Percentiles rank a stretch among this genome's conserved stretches.
phyloP scores from a whole-genome alignment of 1,139 yeast genomes.

The Lodderomyces parapsilosis region DNA sequence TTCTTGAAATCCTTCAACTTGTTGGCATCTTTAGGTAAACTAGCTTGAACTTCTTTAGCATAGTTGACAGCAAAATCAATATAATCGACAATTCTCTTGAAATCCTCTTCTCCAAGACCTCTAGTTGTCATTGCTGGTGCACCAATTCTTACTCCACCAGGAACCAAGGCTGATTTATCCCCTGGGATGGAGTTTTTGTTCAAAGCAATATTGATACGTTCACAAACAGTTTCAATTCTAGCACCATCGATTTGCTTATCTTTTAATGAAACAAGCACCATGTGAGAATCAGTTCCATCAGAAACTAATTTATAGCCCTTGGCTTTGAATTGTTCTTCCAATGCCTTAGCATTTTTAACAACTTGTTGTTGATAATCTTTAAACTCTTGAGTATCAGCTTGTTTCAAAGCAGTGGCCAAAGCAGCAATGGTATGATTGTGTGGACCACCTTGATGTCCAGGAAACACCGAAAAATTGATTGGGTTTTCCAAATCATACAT shows the following conservation, averaged over 20 bases:
- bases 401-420: slow-evolving; percentile 93
- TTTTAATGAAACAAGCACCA: slow-evolving; percentile 87
- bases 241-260: slow-evolving; percentile 96
- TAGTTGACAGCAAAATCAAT: slow-evolving; percentile 81
- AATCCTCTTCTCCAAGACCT: slow-evolving; percentile 88
- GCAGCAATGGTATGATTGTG: slow-evolving; percentile 99
- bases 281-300: slow-evolving; percentile 94
- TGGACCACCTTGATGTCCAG: slow-evolving; percentile 99
- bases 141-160: slow-evolving; percentile 97
- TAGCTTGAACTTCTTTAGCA: slow-evolving; percentile 73
- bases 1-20: slow-evolving; percentile 92
- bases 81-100: slow-evolving; percentile 76
- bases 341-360: slow-evolving; percentile 81
- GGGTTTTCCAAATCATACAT: slow-evolving; percentile 89
- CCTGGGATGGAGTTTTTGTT: slow-evolving; percentile 98
- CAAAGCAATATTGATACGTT: slow-evolving; percentile 90
- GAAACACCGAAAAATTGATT: slow-evolving; percentile 97
- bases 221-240: slow-evolving; percentile 92
- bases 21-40: slow-evolving; percentile 82
- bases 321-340: slow-evolving; percentile 69
- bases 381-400: slow-evolving; percentile 90
- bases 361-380: slow-evolving; percentile 88
- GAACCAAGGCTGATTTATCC: slow-evolving; percentile 95
- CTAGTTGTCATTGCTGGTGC: slow-evolving; percentile 99
- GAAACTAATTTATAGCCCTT: slow-evolving; percentile 84